Evolutionary conservation across 192 early-diverging fungal genomes (phyloP).

Genomic region (Entophlyctis helioformis): DNA sequence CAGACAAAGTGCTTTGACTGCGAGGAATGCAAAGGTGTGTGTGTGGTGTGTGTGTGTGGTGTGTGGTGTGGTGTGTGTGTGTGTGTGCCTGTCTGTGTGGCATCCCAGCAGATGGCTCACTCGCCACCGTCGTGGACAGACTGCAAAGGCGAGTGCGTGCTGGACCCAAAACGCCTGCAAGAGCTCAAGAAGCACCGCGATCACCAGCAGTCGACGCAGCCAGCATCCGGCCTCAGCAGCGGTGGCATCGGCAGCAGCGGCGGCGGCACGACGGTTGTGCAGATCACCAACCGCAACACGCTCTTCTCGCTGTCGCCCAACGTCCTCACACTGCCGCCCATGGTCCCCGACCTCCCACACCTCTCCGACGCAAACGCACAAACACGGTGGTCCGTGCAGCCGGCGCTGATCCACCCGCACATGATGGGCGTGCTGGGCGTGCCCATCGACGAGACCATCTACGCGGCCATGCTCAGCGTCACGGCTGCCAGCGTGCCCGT

Average conservation of each 20-base stretch:
- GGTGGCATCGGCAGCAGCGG: no score
- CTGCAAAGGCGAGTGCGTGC: constrained; percentile 2
- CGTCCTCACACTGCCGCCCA: background rate
- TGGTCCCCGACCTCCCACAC: constrained; percentile 1
- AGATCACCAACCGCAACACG: background rate
- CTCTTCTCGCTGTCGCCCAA: no score
- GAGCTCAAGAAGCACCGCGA: no score
- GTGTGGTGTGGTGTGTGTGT: no score
- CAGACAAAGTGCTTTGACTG: constrained; percentile 9
- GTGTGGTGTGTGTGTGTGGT: background rate
- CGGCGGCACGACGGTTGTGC: no score
- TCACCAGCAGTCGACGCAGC: no score
- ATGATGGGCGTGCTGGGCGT: background rate
- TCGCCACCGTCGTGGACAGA: background rate
- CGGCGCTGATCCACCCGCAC: background rate
- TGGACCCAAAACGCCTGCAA: background rate
- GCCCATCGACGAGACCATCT: background rate
- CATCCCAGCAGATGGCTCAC: no score
- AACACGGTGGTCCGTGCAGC: background rate
- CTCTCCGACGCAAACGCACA: background rate
- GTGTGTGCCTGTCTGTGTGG: no score
- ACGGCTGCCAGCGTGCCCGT: background rate
- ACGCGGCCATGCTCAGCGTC: background rate
- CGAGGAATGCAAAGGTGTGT: constrained; percentile 11
- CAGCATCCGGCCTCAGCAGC: no score